Percentiles rank a stretch among this genome's conserved stretches.
These are phyloP conservation scores for Pseudofabraea citricarpa DNA, from an alignment of 2,329 filamentous ascomycete species.

Conservation along the genomic window DNA sequence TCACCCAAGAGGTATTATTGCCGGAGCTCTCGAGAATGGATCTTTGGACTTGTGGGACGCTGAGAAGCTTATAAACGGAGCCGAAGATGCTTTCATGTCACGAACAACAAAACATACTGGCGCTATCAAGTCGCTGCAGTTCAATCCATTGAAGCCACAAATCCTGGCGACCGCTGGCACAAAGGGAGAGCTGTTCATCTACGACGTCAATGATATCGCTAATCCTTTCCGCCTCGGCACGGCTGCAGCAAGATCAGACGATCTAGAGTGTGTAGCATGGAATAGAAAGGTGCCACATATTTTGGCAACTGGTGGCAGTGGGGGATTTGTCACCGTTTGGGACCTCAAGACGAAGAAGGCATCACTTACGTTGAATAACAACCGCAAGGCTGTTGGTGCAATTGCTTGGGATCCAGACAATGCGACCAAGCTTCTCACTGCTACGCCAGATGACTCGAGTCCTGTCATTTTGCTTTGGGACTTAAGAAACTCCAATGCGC, in stretches of 20 bases:
- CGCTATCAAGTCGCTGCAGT: conserved; percentile 89
- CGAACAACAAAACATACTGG: conserved; percentile 87
- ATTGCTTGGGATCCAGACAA: conserved; percentile 97
- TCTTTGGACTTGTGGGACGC: conserved; percentile 93
- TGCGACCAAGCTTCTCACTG: conserved; percentile 89
- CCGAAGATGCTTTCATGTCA: conserved; percentile 73
- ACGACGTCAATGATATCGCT: conserved; percentile 84
- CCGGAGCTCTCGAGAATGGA: conserved; percentile 91
- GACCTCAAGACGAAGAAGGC: conserved; percentile 98
- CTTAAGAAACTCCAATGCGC: conserved; percentile 90
- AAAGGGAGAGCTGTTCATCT: conserved; percentile 94
- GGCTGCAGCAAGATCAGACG: conserved; percentile 81
- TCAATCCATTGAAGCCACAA: conserved; percentile 89
- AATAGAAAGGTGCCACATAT: conserved; percentile 98
- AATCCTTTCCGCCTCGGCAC: conserved; percentile 88
- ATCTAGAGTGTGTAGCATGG: conserved; percentile 96
- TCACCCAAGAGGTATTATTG: conserved; percentile 82
- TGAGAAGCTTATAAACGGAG: conserved; percentile 55
- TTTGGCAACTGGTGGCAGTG: conserved; percentile 85
- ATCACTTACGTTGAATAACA: conserved; percentile 89
- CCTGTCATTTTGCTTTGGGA: conserved; percentile 93
- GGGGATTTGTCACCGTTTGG: conserved; percentile 97
- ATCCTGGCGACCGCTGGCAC: conserved; percentile 88
- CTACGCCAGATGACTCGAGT: conserved; percentile 81
- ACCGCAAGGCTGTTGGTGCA: conserved; percentile 88